phyloP scores from a whole-genome alignment of 345 rosid species.

The Ailanthus altissimus region DNA sequence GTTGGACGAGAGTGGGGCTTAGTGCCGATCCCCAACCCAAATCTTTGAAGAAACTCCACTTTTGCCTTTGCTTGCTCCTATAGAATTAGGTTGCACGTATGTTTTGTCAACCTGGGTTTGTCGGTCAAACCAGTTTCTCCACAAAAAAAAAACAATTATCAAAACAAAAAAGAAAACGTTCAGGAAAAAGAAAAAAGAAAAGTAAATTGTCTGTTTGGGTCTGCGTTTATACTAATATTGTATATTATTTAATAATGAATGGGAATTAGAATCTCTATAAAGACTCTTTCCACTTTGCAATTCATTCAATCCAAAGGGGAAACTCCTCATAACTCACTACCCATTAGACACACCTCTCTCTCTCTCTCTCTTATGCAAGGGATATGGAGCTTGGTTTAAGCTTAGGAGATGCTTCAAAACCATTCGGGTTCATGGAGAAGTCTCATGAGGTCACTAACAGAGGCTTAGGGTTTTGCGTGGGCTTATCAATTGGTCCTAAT shows the following conservation, averaged over 20 bases:
- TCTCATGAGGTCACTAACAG: slow-evolving; percentile 10
- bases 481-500: slow-evolving; percentile 22
- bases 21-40: not conserved
- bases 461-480: slow-evolving; percentile 31
- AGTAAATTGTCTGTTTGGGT: not conserved
- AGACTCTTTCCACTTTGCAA: not conserved
- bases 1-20: not conserved
- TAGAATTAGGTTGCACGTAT: slow-evolving; percentile 16
- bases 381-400: slow-evolving; percentile 38
- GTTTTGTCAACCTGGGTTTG: slow-evolving; percentile 25
- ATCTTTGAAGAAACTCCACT: not conserved
- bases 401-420: slow-evolving; percentile 31
- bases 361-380: not conserved
- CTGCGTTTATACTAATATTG: not conserved
- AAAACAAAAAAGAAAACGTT: not conserved
- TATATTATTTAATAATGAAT: not conserved
- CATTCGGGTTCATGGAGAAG: slow-evolving; percentile 27
- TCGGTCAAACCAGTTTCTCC: slow-evolving; percentile 31
- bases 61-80: not conserved
- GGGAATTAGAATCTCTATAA: slow-evolving; percentile 10
- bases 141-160: too few species aligned
- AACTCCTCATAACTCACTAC: not conserved
- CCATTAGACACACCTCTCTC: too few species aligned
- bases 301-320: not conserved
- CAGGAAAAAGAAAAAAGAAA: not conserved